Percentiles rank a stretch among this genome's conserved stretches.
Evolutionary conservation across 2,329 filamentous ascomycete species (phyloP).

Genomic region (Torrubiellomyces zombiae): DNA sequence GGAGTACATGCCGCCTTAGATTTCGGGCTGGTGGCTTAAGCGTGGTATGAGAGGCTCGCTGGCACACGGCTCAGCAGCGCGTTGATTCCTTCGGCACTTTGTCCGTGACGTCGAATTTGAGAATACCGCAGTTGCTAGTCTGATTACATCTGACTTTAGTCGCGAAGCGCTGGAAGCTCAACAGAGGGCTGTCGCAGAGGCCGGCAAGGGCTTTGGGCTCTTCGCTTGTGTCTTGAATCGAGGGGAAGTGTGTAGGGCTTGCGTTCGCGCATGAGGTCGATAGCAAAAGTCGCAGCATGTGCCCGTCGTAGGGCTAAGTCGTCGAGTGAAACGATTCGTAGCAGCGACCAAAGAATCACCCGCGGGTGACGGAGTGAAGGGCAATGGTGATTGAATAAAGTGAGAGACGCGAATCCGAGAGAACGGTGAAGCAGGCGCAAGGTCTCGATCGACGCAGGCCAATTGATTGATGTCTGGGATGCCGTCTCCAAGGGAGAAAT

Average conservation of each 20-base stretch:
- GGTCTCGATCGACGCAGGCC: constrained; percentile 1
- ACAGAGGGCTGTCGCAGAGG: constrained; percentile 6
- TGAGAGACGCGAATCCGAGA: constrained; percentile 2
- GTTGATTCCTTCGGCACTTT: constrained; percentile 7
- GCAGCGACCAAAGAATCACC: constrained; percentile 14
- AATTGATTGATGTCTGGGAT: constrained; percentile 2
- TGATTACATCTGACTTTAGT: constrained; percentile 3
- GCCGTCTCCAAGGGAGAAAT: constrained; percentile 2
- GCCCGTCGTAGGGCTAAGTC: constrained; percentile 5
- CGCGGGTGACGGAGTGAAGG: constrained; percentile 6
- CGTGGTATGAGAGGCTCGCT: constrained; percentile 9
- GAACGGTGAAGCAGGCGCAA: constrained; percentile 1
- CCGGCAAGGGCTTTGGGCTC: too few relatives aligned
- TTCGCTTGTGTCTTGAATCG: constrained; percentile 16
- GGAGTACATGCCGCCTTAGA: constrained; percentile 48
- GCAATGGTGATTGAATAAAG: constrained; percentile 3
- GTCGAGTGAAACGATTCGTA: constrained; percentile 3
- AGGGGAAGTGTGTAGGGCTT: constrained; percentile 16
- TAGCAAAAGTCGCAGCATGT: constrained; percentile 8
- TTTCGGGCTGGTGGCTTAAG: constrained; percentile 6
- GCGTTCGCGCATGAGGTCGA: constrained; percentile 22
- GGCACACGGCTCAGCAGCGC: constrained; percentile 13
- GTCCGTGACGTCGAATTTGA: too few relatives aligned
- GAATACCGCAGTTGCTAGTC: constrained; percentile 3
- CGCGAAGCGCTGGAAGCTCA: constrained; percentile 4